A percentile compares a stretch with the other conserved stretches of the same genome.
Conservation (phyloP, 306 rosid species). For the Vicia faba region DNA sequence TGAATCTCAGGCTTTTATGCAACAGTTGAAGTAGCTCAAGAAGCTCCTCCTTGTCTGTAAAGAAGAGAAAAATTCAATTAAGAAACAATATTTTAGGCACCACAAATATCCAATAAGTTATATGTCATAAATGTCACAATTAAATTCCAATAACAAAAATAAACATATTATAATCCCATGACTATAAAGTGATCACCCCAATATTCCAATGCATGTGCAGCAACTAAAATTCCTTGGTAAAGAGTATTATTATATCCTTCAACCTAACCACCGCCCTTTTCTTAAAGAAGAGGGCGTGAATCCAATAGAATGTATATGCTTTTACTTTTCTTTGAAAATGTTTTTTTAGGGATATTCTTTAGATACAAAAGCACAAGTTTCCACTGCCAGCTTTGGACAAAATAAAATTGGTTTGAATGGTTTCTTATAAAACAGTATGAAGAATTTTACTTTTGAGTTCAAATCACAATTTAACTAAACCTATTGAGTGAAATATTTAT, state of each 20-base stretch:
- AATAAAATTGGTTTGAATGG: too few species aligned
- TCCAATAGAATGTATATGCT: neutral
- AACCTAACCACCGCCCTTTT: constrained; percentile 38
- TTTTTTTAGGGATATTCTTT: neutral
- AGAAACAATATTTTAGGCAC: constrained; percentile 1
- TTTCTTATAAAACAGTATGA: too few species aligned
- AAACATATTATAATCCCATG: neutral
- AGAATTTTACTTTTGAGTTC: too few species aligned
- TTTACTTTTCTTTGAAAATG: neutral
- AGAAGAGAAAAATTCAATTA: neutral
- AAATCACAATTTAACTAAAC: too few species aligned
- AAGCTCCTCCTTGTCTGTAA: constrained; percentile 74
- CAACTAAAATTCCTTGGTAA: constrained; percentile 33
- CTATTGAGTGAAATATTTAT: too few species aligned
- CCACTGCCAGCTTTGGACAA: constrained; percentile 20
- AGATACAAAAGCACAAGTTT: constrained; percentile 21
- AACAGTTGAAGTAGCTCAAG: constrained; percentile 88
- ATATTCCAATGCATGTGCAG: constrained; percentile 43
- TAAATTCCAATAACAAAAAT: neutral
- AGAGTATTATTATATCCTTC: constrained; percentile 16
- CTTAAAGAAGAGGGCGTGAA: neutral
- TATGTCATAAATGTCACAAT: neutral
- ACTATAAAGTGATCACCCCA: constrained; percentile 7
- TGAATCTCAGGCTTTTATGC: constrained; percentile 61
- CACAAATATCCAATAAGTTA: constrained; percentile 1